Conservation (phyloP, 495 filamentous ascomycete genomes). For the Talaromyces adpressus region DNA sequence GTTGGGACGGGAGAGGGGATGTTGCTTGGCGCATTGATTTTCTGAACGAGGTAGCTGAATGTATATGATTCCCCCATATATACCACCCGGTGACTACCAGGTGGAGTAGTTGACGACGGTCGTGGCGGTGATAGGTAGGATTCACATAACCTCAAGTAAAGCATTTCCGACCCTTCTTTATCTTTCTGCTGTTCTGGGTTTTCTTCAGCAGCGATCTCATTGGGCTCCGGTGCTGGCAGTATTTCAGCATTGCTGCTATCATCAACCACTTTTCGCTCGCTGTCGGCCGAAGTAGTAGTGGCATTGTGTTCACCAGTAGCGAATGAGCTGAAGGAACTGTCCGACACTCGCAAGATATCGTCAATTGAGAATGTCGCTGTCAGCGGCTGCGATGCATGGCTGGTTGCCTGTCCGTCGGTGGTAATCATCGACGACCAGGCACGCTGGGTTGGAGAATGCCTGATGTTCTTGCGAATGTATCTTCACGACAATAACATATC, state of each 20-base stretch:
- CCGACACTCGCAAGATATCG: constrained; percentile 1
- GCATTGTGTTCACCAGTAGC: neutral
- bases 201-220: neutral
- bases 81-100: constrained; percentile 1
- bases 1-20: neutral
- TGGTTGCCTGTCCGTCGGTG: neutral
- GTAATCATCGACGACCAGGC: constrained; percentile 2
- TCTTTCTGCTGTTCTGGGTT: neutral
- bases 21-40: neutral
- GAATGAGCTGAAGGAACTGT: constrained; percentile 2
- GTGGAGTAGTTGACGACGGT: neutral
- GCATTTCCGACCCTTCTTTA: constrained; percentile 4
- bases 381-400: neutral
- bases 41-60: constrained; percentile 6
- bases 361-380: constrained; percentile 6
- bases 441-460: neutral
- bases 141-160: constrained; percentile 5
- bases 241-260: neutral
- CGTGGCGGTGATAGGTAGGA: constrained; percentile 1
- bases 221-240: neutral
- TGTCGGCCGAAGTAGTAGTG: constrained; percentile 1
- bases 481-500: neutral
- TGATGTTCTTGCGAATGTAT: constrained; percentile 5
- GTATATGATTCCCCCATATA: constrained; percentile 7
- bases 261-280: neutral